These are phyloP conservation scores for Adansonia madagascariensis DNA, from an alignment of 441 rosid genomes.

Conservation along the genomic window DNA sequence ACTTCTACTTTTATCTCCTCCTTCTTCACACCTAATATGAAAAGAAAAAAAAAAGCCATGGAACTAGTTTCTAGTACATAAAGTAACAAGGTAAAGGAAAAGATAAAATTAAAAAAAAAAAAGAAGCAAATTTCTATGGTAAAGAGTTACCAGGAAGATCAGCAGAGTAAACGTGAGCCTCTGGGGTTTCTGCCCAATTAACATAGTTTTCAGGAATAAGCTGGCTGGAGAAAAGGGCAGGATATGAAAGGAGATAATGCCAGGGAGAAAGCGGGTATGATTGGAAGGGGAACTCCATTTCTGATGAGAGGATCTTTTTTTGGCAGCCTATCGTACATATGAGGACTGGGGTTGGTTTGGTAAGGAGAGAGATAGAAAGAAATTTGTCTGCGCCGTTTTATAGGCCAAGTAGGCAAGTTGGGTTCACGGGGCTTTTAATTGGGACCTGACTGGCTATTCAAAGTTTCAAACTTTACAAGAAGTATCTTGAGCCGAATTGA, in stretches of 20 bases:
- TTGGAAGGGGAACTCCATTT: conserved; percentile 49
- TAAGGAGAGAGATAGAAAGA: background rate
- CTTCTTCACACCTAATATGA: conserved; percentile 65
- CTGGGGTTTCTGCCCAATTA: conserved; percentile 73
- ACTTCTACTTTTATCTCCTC: conserved; percentile 79
- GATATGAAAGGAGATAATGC: conserved; percentile 45
- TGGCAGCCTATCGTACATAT: background rate
- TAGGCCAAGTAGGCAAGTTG: conserved; percentile 34
- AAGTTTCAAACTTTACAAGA: conserved; percentile 14
- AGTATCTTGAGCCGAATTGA: background rate
- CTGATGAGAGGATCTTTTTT: background rate
- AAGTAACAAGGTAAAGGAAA: conserved; percentile 18
- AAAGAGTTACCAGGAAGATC: conserved; percentile 66
- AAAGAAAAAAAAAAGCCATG: conserved; percentile 15
- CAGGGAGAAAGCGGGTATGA: conserved; percentile 47
- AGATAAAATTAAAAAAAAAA: background rate
- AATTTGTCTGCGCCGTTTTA: background rate
- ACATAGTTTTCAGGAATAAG: conserved; percentile 54
- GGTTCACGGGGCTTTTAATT: background rate
- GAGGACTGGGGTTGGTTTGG: background rate
- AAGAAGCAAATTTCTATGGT: background rate
- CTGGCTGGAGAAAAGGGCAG: conserved; percentile 36
- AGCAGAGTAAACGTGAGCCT: conserved; percentile 73
- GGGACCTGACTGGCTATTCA: conserved; percentile 9
- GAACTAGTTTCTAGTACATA: background rate